phyloP scores from a whole-genome alignment of 805 yeast species.

The Ogataea corticis region DNA sequence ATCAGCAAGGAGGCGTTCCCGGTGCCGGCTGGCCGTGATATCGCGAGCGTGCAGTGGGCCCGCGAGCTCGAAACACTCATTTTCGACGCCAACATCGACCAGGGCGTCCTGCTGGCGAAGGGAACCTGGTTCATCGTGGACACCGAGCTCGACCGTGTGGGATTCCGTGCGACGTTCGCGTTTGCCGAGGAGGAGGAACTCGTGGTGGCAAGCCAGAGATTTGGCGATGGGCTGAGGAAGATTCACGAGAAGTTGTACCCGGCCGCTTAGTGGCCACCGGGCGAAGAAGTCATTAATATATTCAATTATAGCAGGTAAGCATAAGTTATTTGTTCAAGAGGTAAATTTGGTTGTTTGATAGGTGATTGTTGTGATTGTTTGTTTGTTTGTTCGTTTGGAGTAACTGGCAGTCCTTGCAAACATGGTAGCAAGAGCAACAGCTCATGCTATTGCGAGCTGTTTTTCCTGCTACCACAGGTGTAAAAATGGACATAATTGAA shows the following conservation, averaged over 20 bases:
- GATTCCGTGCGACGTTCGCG: conserved; percentile 36
- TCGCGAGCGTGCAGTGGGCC: conserved; percentile 36
- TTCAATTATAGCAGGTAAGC: too few relatives aligned
- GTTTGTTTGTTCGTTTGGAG: too few relatives aligned
- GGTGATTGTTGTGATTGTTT: too few relatives aligned
- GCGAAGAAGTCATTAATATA: too few relatives aligned
- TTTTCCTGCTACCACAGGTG: too few relatives aligned
- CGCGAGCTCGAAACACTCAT: conserved; percentile 32
- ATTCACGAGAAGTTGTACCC: conserved; percentile 15
- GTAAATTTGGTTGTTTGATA: too few relatives aligned
- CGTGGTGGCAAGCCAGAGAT: conserved; percentile 27
- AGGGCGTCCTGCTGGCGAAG: conserved; percentile 32
- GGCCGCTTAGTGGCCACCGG: too few relatives aligned
- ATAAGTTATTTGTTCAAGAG: too few relatives aligned
- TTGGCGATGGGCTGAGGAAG: conserved; percentile 26
- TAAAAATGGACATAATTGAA: too few relatives aligned
- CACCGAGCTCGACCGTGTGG: conserved; percentile 18
- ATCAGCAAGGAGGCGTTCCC: conserved; percentile 40
- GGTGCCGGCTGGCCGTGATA: conserved; percentile 37
- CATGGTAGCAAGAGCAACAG: too few relatives aligned
- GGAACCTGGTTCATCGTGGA: conserved; percentile 38
- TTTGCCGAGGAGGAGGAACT: conserved; percentile 30
- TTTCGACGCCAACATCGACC: conserved; percentile 25
- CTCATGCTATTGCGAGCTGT: too few relatives aligned
- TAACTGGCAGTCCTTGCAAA: too few relatives aligned